Percentiles rank a stretch among this genome's conserved stretches.
phyloP scores from a whole-genome alignment of 2,329 filamentous ascomycete species.

The Macrophomina tecta region DNA sequence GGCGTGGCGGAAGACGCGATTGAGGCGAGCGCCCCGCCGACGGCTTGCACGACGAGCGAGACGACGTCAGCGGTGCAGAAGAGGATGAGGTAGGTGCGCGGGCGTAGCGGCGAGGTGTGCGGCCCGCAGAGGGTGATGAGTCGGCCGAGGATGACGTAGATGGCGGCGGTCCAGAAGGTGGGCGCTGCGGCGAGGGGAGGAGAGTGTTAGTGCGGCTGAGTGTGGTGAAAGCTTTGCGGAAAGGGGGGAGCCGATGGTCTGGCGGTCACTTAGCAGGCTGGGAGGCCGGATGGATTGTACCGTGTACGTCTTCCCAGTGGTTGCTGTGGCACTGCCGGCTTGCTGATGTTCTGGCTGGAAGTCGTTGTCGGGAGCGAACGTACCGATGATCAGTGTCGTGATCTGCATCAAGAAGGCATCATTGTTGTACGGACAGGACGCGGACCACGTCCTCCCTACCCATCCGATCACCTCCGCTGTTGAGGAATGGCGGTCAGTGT shows the following conservation, averaged over 20 bases:
- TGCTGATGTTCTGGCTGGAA: too few species aligned
- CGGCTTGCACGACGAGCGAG: constrained; percentile 64
- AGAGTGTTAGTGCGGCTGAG: neutral
- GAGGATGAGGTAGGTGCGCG: constrained; percentile 57
- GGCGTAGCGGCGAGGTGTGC: constrained; percentile 38
- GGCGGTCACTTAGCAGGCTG: neutral
- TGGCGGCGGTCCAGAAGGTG: constrained; percentile 59
- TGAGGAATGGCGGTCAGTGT: neutral
- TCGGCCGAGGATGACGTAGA: constrained; percentile 60
- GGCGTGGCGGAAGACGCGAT: constrained; percentile 53
- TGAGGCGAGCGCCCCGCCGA: constrained; percentile 64
- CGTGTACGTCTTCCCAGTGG: too few species aligned
- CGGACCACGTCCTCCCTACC: constrained; percentile 56
- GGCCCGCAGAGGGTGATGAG: constrained; percentile 64
- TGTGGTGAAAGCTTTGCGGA: neutral
- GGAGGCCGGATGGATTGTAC: constrained; percentile 4
- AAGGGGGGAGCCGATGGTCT: neutral
- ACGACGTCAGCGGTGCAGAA: constrained; percentile 65
- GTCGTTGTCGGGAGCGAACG: neutral
- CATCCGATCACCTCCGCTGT: constrained; percentile 55
- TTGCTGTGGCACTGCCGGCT: too few species aligned
- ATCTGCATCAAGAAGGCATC: constrained; percentile 60
- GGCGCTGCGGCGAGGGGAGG: constrained; percentile 37
- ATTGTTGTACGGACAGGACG: constrained; percentile 56
- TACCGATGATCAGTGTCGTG: constrained; percentile 50